Conservation (phyloP, 129 eudicot species). For the Lactuca sativa region DNA sequence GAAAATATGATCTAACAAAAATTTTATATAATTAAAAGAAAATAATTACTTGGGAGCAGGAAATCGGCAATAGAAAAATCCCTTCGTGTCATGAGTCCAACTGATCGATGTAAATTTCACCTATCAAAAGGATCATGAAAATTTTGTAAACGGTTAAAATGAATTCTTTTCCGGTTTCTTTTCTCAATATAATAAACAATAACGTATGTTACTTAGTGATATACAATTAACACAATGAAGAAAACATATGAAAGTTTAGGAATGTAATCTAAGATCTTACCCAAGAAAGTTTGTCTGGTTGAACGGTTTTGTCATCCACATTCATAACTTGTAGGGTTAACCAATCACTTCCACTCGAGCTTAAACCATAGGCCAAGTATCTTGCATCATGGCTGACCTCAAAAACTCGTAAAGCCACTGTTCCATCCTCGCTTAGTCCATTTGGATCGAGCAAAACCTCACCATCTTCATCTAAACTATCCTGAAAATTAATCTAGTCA, state of each 20-base stretch:
- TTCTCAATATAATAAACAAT: no score
- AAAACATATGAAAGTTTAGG: no score
- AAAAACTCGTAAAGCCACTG: conserved; percentile 60
- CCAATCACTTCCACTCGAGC: conserved; percentile 97
- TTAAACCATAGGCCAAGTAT: conserved; percentile 73
- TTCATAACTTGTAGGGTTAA: conserved; percentile 72
- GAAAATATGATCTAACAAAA: neutral
- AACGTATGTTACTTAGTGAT: no score
- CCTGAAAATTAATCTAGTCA: conserved; percentile 34
- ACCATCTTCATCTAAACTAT: conserved; percentile 73
- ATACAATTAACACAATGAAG: no score
- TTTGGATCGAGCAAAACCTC: conserved; percentile 86
- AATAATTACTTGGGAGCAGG: conserved; percentile 81
- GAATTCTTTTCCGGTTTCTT: neutral
- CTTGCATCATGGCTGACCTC: conserved; percentile 86
- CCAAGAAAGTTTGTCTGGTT: conserved; percentile 78
- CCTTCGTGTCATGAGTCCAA: conserved; percentile 93
- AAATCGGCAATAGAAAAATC: conserved; percentile 85
- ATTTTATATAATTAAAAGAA: neutral
- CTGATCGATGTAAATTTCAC: conserved; percentile 76
- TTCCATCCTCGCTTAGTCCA: conserved; percentile 80
- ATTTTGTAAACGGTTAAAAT: neutral
- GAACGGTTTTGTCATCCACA: conserved; percentile 44
- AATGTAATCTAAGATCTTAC: conserved; percentile 32
- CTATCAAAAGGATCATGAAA: conserved; percentile 25